Percentiles rank a stretch among this genome's conserved stretches.
phyloP scores from a whole-genome alignment of 192 early-diverging fungal genomes.

The Dissophora globulifera region DNA sequence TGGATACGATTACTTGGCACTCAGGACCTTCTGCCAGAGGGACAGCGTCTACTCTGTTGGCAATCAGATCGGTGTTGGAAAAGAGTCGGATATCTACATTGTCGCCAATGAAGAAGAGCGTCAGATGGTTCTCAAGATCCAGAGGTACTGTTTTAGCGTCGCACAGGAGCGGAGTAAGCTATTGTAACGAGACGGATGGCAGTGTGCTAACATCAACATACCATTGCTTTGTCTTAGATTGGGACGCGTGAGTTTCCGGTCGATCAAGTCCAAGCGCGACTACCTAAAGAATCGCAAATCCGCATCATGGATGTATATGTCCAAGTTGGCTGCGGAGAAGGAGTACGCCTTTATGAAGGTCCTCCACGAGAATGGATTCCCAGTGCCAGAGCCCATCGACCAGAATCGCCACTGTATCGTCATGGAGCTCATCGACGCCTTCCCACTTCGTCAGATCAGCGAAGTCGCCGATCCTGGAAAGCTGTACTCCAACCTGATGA shows the following conservation, averaged over 20 bases:
- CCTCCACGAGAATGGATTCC: constrained; percentile 87
- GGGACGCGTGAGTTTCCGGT: constrained; percentile 95
- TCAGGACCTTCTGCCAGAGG: constrained; percentile 91
- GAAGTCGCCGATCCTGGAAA: constrained; percentile 90
- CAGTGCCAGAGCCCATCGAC: constrained; percentile 94
- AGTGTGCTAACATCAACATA: no score
- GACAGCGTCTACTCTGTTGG: constrained; percentile 93
- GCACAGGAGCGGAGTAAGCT: no score
- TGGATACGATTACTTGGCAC: constrained; percentile 98
- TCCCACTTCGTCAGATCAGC: constrained; percentile 91
- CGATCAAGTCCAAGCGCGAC: constrained; percentile 97
- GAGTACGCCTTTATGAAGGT: constrained; percentile 99
- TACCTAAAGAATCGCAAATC: constrained; percentile 94
- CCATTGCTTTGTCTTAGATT: constrained; percentile 67
- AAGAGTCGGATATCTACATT: constrained; percentile 99
- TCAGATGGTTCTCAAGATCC: constrained; percentile 96
- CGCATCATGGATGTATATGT: constrained; percentile 99
- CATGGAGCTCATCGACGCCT: constrained; percentile 95
- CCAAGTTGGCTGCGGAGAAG: constrained; percentile 96
- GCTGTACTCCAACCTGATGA: constrained; percentile 95
- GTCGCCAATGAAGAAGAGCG: constrained; percentile 92
- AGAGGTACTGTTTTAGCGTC: no score
- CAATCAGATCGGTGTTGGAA: constrained; percentile 99
- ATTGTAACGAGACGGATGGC: no score
- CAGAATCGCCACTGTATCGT: constrained; percentile 95